Evolutionary conservation across 495 filamentous ascomycete species (phyloP).

Genomic region (Penicillium salamii): DNA sequence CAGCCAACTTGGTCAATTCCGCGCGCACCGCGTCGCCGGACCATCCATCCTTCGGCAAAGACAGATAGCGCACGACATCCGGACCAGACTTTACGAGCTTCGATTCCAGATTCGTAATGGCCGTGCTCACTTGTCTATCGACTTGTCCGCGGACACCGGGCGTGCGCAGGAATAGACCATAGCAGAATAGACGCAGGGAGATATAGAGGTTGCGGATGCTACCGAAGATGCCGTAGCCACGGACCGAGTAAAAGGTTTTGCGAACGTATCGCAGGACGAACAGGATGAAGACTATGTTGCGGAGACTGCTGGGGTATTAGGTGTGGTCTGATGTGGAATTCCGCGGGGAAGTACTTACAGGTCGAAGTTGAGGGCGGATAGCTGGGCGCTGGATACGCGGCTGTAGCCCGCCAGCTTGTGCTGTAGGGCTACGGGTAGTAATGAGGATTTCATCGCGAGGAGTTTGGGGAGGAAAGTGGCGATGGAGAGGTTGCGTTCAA

Average conservation of each 20-base stretch:
- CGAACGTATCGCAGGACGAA: constrained; percentile 86
- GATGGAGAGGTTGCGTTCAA: constrained; percentile 4
- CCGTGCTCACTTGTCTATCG: constrained; percentile 18
- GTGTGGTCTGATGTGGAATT: not conserved
- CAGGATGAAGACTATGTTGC: constrained; percentile 85
- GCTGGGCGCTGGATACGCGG: constrained; percentile 54
- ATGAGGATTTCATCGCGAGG: constrained; percentile 32
- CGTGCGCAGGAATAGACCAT: constrained; percentile 79
- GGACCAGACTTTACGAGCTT: constrained; percentile 77
- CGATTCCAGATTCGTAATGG: constrained; percentile 69
- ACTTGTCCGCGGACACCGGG: constrained; percentile 71
- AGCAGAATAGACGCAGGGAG: constrained; percentile 65
- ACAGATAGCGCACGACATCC: constrained; percentile 68
- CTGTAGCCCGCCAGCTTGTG: constrained; percentile 43
- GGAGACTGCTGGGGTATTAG: constrained; percentile 52
- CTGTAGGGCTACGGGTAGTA: constrained; percentile 39
- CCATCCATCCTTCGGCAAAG: constrained; percentile 85
- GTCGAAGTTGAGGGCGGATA: constrained; percentile 71
- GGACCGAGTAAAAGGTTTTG: constrained; percentile 75
- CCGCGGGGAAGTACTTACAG: constrained; percentile 58
- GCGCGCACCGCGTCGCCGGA: constrained; percentile 70
- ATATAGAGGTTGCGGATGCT: constrained; percentile 70
- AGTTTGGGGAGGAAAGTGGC: constrained; percentile 12
- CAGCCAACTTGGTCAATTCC: constrained; percentile 74
- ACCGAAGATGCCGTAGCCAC: constrained; percentile 84